Percentiles rank a stretch among this genome's conserved stretches.
These are phyloP conservation scores for Aspergillus sp. DNA, from an alignment of 2,329 filamentous ascomycete genomes.

Conservation along the genomic window DNA sequence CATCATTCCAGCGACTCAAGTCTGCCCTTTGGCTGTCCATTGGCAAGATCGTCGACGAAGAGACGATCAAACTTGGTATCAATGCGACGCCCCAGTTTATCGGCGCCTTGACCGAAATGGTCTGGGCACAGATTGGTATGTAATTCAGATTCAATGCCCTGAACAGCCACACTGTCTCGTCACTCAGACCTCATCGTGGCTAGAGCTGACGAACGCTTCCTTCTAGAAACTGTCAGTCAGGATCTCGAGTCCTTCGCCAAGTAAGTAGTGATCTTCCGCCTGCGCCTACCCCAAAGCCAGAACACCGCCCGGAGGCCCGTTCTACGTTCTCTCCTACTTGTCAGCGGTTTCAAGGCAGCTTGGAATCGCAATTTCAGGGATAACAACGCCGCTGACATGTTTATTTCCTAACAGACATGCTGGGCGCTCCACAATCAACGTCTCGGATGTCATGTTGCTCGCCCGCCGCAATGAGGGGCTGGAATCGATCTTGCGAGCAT, in stretches of 20 bases:
- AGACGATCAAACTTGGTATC: conserved; percentile 67
- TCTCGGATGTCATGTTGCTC: conserved; percentile 83
- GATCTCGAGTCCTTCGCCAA: conserved; percentile 65
- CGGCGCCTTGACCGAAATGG: conserved; percentile 77
- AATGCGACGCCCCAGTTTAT: conserved; percentile 94
- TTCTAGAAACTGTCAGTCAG: conserved; percentile 51
- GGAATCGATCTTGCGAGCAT: conserved; percentile 63
- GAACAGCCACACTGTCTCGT: background rate
- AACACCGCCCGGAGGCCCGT: no score
- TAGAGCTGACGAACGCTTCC: conserved; percentile 8
- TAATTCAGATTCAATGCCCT: background rate
- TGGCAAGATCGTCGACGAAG: conserved; percentile 84
- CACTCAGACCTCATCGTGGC: background rate
- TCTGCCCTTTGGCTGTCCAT: conserved; percentile 80
- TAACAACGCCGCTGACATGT: background rate
- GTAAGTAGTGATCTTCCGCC: conserved; percentile 27
- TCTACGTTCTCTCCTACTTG: no score
- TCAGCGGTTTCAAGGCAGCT: no score
- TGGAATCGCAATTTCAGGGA: background rate
- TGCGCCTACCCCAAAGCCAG: background rate
- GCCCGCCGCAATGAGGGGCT: conserved; percentile 84
- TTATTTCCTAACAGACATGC: conserved; percentile 64
- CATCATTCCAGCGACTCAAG: conserved; percentile 66
- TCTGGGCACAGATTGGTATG: conserved; percentile 81
- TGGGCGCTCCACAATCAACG: conserved; percentile 73